Evolutionary conservation across 495 filamentous ascomycete genomes (phyloP), one percentile per base, ranked within the genome.

Genomic region (Clavariopsis aquatica): DNA sequence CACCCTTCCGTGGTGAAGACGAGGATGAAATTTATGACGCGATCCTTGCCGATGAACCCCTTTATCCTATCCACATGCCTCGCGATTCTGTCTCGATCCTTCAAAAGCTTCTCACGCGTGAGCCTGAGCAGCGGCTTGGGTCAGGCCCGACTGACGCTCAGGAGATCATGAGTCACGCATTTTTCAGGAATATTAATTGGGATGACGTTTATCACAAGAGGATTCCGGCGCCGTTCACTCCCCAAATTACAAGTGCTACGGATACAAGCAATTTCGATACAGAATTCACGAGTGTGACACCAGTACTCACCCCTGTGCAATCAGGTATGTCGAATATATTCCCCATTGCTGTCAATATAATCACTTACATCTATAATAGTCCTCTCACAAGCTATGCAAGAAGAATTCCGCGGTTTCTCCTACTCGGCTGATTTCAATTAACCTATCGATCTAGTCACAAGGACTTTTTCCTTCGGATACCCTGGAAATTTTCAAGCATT

Each of bases 21-120:
- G 94, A 99, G 73, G 94, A 99, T 77, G 94, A 99, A 78, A 99
- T 99, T 65, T 99, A 99, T 83, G 94, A 99, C 72, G 93, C 94
- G 47, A 98, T 99, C 76, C 87, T 99, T 58, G 91, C 95, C 0
- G 94, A 99, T 71, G 94, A 99, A 76, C 92, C 95, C 36, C 83
- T 99, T 6, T 99, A 99, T 73, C 94, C 94, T 13, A 98, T 99
- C 70, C 92, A 97, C 77, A 99, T 99, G 94, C 93, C 94, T 55
- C 87, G 95, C 41, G 95, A 99, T 75, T 96, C 92, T 0, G 94
- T 99, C 52, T 96, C 92, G 15, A 96, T 99, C 62, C 83, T 99
- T 27, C 94, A 99, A 79, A 99, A 99, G 78, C 87, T 99, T 57
- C 82, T 99, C 55, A 98, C 91, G 41, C 87, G 94, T 69, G 94